Conservation (phyloP, 73 alveolate genomes). For the Loxodes magnus region DNA sequence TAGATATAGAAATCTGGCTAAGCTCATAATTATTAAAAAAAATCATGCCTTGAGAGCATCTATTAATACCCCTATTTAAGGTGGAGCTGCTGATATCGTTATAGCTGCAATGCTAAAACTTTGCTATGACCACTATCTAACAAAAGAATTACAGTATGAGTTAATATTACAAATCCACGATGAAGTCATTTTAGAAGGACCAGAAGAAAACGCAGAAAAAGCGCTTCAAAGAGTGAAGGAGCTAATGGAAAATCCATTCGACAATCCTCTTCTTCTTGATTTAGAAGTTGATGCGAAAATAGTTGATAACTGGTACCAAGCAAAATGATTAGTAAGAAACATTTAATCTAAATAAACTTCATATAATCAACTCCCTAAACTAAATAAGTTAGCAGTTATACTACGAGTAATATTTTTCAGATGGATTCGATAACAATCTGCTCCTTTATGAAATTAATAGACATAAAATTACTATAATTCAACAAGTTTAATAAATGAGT, state of each 20-base stretch:
- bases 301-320: slow-evolving; percentile 76
- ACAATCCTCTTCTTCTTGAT: slow-evolving; percentile 27
- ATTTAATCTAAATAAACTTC: no score
- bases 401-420: no score
- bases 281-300: slow-evolving; percentile 80
- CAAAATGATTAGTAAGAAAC: slow-evolving; percentile 61
- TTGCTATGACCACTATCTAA: no score
- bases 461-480: no score
- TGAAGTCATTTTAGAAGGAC: slow-evolving; percentile 93
- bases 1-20: slow-evolving; percentile 63
- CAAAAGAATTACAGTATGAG: no score
- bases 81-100: slow-evolving; percentile 96
- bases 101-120: slow-evolving; percentile 83
- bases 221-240: slow-evolving; percentile 51
- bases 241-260: slow-evolving; percentile 69
- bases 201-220: slow-evolving; percentile 48
- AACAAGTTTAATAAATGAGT: no score
- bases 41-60: slow-evolving; percentile 70
- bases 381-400: no score
- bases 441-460: no score
- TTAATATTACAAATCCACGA: slow-evolving; percentile 92
- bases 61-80: slow-evolving; percentile 81
- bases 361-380: no score
- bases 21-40: slow-evolving; percentile 16
- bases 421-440: no score